phyloP scores from a whole-genome alignment of 441 rosid genomes.

The Euphorbia schlechtendalii region DNA sequence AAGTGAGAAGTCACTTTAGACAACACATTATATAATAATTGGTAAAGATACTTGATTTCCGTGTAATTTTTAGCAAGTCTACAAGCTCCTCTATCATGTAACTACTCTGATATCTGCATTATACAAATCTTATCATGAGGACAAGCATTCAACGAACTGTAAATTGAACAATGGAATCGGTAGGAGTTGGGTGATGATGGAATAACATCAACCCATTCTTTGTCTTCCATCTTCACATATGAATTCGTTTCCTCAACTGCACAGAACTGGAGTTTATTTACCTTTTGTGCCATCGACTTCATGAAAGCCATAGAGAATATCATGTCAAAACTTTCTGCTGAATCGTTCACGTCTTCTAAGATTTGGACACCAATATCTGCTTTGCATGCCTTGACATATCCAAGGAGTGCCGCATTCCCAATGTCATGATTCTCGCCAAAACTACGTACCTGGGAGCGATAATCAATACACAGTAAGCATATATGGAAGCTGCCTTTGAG shows the following conservation, averaged over 20 bases:
- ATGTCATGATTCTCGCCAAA: slow-evolving; percentile 14
- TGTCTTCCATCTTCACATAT: slow-evolving; percentile 48
- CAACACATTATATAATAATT: too few relatives aligned
- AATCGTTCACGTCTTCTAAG: slow-evolving; percentile 18
- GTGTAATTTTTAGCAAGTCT: not conserved
- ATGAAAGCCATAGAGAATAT: slow-evolving; percentile 38
- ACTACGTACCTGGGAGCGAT: slow-evolving; percentile 44
- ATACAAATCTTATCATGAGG: slow-evolving; percentile 50
- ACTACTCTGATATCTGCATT: slow-evolving; percentile 41
- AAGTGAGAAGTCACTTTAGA: too few relatives aligned
- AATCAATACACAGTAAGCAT: not conserved
- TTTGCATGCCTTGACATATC: slow-evolving; percentile 33
- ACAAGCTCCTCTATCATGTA: not conserved
- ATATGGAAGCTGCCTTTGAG: not conserved
- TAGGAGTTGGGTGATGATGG: slow-evolving; percentile 59
- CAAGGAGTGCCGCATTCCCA: slow-evolving; percentile 42
- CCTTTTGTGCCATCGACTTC: slow-evolving; percentile 36
- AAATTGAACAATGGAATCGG: slow-evolving; percentile 49
- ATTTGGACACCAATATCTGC: slow-evolving; percentile 59
- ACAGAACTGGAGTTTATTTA: slow-evolving; percentile 39
- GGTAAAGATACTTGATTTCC: not conserved
- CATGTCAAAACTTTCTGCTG: slow-evolving; percentile 36
- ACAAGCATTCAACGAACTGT: slow-evolving; percentile 38
- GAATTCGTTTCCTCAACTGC: slow-evolving; percentile 29
- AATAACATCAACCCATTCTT: slow-evolving; percentile 52